phyloP scores from a whole-genome alignment of 2,329 filamentous ascomycete genomes.

The Elsinoe ampelina region DNA sequence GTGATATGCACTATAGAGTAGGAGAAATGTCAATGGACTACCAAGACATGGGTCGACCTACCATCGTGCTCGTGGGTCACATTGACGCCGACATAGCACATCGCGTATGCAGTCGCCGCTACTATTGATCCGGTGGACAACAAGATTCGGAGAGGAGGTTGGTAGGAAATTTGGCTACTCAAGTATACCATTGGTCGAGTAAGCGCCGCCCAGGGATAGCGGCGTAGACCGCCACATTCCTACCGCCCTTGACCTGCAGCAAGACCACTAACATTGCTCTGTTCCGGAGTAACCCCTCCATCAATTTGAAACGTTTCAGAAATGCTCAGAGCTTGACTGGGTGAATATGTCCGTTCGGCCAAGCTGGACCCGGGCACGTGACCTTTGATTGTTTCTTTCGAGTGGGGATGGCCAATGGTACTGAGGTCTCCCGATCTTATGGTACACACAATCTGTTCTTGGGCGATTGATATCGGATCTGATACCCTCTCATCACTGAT shows the following conservation, averaged over 20 bases:
- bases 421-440: not conserved
- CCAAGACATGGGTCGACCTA: constrained; percentile 5
- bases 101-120: not conserved
- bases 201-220: constrained; percentile 1
- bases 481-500: no score
- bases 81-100: constrained; percentile 5
- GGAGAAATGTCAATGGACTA: not conserved
- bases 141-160: not conserved
- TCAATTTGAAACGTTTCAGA: constrained; percentile 3
- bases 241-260: not conserved
- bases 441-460: no score
- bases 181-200: not conserved
- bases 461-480: no score
- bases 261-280: not conserved
- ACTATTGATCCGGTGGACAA: constrained; percentile 4
- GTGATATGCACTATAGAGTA: not conserved
- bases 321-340: not conserved
- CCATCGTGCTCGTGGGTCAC: not conserved
- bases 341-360: not conserved
- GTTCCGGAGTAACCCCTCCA: not conserved
- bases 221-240: constrained; percentile 2
- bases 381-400: no score
- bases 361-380: no score
- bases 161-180: not conserved
- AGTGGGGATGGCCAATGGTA: no score